Evolutionary conservation across 1,284 basidiomycete genomes (phyloP).

Genomic region (Trichosporon asahii): DNA sequence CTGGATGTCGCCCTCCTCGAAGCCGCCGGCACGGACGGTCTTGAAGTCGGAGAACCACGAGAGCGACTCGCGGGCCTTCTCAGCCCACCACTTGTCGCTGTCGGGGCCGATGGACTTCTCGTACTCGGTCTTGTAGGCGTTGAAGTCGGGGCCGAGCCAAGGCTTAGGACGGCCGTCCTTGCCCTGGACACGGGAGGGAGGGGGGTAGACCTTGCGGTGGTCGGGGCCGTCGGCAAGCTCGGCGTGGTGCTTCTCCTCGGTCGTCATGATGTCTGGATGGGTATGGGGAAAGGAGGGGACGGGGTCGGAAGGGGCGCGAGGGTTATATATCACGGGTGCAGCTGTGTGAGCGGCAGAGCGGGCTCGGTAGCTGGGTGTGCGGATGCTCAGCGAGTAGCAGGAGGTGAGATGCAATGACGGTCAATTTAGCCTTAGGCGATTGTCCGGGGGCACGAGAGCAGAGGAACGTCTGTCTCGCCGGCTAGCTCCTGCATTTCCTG

Average conservation of each 20-base stretch:
- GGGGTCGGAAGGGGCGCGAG: not conserved
- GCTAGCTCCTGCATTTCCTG: not conserved
- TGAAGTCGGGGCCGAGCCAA: conserved; percentile 70
- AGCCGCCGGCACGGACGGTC: conserved; percentile 79
- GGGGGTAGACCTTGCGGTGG: conserved; percentile 40
- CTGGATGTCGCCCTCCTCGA: conserved; percentile 80
- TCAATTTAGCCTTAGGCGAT: conserved; percentile 9
- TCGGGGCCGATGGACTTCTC: conserved; percentile 67
- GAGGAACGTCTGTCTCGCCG: not conserved
- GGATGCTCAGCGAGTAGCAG: not conserved
- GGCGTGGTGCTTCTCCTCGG: conserved; percentile 28
- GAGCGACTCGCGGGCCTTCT: conserved; percentile 75
- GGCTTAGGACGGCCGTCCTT: conserved; percentile 51
- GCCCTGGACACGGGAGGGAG: conserved; percentile 43
- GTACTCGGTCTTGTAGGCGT: conserved; percentile 68
- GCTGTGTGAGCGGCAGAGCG: not conserved
- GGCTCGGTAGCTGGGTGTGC: not conserved
- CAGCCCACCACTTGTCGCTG: conserved; percentile 82
- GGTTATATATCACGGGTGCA: not conserved
- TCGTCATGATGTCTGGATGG: not conserved
- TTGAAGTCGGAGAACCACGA: conserved; percentile 91
- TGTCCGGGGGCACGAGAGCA: not conserved
- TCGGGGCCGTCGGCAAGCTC: conserved; percentile 39
- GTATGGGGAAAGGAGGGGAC: not conserved
- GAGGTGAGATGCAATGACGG: not conserved